phyloP scores from a whole-genome alignment of 2,329 filamentous ascomycete genomes.

The Teratosphaeria nubilosa region DNA sequence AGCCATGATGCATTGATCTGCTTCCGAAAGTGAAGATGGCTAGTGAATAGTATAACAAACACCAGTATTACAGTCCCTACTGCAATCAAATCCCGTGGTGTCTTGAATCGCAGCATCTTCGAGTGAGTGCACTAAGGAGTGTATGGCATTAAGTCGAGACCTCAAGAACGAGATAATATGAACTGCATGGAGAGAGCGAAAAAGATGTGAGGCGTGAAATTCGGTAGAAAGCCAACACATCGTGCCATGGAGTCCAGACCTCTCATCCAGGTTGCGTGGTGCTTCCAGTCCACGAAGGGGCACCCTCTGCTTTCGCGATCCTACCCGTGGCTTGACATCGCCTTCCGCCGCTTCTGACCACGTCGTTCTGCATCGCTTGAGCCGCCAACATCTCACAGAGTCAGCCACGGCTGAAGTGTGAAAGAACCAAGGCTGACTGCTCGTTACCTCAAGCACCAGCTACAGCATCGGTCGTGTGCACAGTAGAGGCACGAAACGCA shows the following conservation, averaged over 20 bases:
- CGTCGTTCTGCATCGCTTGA: not conserved
- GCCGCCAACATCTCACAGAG: not conserved
- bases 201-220: not conserved
- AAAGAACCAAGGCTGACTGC: not conserved
- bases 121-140: not conserved
- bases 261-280: too few relatives aligned
- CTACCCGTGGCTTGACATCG: too few relatives aligned
- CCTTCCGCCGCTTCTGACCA: too few relatives aligned
- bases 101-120: not conserved
- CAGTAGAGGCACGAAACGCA: too few relatives aligned
- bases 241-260: too few relatives aligned
- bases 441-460: not conserved
- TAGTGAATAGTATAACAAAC: not conserved
- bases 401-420: not conserved
- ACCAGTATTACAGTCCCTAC: not conserved
- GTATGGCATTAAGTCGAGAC: not conserved
- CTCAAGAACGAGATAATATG: not conserved
- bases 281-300: too few relatives aligned
- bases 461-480: not conserved
- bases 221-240: not conserved
- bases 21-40: not conserved
- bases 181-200: not conserved
- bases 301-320: too few relatives aligned
- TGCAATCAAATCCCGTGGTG: not conserved
- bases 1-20: not conserved